Evolutionary conservation across 2,329 filamentous ascomycete genomes (phyloP), one percentile per base, ranked within the genome.

Genomic region (Alternaria angustiovoidea): DNA sequence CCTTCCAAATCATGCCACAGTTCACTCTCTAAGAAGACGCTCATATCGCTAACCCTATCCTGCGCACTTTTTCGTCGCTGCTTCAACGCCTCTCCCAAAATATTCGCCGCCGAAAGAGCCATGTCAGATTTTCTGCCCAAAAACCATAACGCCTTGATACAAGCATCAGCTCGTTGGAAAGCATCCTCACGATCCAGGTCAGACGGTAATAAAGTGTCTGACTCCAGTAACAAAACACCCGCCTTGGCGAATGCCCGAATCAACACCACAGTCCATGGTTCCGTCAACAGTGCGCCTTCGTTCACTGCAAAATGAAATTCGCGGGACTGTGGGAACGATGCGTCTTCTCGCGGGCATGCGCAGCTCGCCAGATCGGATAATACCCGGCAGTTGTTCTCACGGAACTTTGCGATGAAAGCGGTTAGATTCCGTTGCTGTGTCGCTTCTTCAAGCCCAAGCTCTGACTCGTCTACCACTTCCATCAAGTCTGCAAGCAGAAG

Each of bases 191-290:
- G 53, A 18, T 65, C 58, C 6, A 53, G 41, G 16, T 36, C 24
- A n/a, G 57, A 57, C 9, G 61, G 59, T 5, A 61, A 44, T 36
- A 65, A 62, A 4, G 67, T 59, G 9, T 78, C 75, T 20, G 71
- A 70, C 7, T 80, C 75, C 5, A 87, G 72, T 16, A 80, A 67
- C 4, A 81, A 68, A 18, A 74, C 74, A 9, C 75, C 81, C 0
- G 84, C 82, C 66, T 81, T 84, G 24, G 82, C 80, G 59, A 87
- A 87, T 0, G 81, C 81, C 26, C 84, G 78, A 43, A 87, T 82
- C 28, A 87, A 73, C 3, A 87, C 81, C 39, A 83, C 82, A 1
- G 85, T 87, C 86, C 86, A 88, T 2, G 86, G 86, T 64, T 88
- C 86, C 0, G 85, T 87, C 56, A 88, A 69, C n/a, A 88, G 78